Conservation (phyloP, 208 protist species). For the Strigomonas culicis region DNA sequence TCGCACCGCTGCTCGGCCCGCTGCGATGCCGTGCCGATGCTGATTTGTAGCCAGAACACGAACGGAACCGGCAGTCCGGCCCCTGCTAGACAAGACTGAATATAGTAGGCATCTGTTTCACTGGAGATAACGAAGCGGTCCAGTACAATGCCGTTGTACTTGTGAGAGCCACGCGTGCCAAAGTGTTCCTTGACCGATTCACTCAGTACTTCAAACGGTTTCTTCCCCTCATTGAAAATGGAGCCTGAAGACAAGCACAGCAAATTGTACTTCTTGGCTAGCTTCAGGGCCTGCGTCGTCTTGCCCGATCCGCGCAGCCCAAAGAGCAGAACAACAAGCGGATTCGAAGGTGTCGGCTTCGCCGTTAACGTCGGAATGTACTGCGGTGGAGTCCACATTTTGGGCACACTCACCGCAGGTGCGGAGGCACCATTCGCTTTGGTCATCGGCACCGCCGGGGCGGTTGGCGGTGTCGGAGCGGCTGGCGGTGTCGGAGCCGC, state of each 20-base stretch:
- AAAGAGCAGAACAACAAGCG: conserved; percentile 74
- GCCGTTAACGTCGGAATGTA: conserved; percentile 9
- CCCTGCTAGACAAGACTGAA: conserved; percentile 52
- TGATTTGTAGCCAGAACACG: conserved; percentile 73
- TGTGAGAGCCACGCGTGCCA: conserved; percentile 30
- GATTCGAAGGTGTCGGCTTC: conserved; percentile 9
- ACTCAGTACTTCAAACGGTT: conserved; percentile 71
- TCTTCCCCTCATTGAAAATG: conserved; percentile 62
- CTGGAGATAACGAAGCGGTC: conserved; percentile 82
- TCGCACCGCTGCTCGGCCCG: conserved; percentile 53
- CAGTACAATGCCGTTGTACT: conserved; percentile 75
- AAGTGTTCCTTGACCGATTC: conserved; percentile 59
- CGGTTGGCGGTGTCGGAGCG: too few species aligned
- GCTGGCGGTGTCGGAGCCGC: too few species aligned
- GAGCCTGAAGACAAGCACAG: conserved; percentile 68
- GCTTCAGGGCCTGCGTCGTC: conserved; percentile 50
- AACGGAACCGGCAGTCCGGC: conserved; percentile 61
- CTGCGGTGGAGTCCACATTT: too few species aligned
- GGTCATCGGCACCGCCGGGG: too few species aligned
- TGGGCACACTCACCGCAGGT: too few species aligned
- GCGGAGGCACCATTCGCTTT: too few species aligned
- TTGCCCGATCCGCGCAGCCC: conserved; percentile 82
- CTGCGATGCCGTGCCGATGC: conserved; percentile 48
- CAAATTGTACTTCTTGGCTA: conserved; percentile 69
- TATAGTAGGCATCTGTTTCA: conserved; percentile 82